Base-by-base conservation (phyloP, 306 rosid genomes). In the Luffa acutangula region DNA sequence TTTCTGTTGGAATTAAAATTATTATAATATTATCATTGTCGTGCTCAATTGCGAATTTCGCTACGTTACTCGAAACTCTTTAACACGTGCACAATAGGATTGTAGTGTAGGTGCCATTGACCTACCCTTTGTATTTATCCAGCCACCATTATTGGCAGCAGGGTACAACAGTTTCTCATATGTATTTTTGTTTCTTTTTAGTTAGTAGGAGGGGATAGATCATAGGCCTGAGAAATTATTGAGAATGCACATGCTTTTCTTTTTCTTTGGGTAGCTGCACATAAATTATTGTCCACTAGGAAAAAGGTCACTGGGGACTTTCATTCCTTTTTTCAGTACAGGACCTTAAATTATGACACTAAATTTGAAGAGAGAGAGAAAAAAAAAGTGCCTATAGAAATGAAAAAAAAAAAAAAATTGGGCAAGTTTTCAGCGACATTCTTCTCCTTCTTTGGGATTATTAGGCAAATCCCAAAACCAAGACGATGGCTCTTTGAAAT, bases 391-490 rank as follows among this genome's bases (percentile, higher is more conserved):
- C 45, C 70, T 63, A 34, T 5, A 34, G 43, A 14, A 33, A 14
- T 21, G 3, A 7, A 36, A 58, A 58, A 39, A 39, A 10, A 7
- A 36, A 58, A 58, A 39, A 39, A 10, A 2, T 18, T n/a, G 41
- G 31, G 14, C 33, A 66, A 66, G 3, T 21, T 67, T 33, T 18
- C 64, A 39, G 36, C 42, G 77, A 58, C 54, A 36, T 43, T 82
- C 75, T 76, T 76, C 65, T 48, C 75, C 48, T 73, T 77, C 86
- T 60, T 43, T 82, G 56, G 78, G 67, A 56, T 31, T 71, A 56
- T 31, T 71, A 77, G 82, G 89, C 31, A 25, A 25, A 25, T 25
- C 31, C 96, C 93, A 89, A 36, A 87, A 80, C 80, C 83, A 76
- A 78, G 82, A 52, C 9, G 62, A 75, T 51, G 80, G 82, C 48